These are phyloP conservation scores for Coffea humblotiana DNA, from an alignment of 305 asterid species.

Conservation along the genomic window DNA sequence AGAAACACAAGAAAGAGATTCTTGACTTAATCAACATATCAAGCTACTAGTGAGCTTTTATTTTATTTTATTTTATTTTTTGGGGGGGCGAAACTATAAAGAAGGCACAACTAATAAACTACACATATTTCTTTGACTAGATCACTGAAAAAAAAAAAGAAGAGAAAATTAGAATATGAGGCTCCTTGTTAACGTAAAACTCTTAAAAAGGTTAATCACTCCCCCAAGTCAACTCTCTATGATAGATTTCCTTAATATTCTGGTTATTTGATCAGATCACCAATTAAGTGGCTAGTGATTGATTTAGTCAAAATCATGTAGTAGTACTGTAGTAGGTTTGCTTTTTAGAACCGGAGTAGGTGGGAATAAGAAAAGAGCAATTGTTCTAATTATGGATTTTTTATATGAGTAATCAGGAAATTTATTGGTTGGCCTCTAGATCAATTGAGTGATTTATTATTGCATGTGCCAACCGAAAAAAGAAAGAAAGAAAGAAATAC, in stretches of 20 bases:
- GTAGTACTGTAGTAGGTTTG: neutral
- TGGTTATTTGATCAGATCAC: neutral
- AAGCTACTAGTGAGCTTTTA: neutral
- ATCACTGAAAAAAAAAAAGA: neutral
- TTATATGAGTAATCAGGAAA: too few species aligned
- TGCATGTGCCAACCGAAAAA: too few species aligned
- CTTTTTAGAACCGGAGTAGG: neutral
- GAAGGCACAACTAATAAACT: neutral
- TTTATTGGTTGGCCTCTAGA: too few species aligned
- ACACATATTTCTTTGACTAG: conserved; percentile 2
- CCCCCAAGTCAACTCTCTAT: neutral
- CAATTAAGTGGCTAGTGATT: neutral
- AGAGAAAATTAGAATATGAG: neutral
- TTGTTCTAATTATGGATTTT: neutral
- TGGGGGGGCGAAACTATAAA: neutral
- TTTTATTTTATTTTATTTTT: too few species aligned
- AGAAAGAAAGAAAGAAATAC: too few species aligned
- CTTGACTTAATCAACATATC: conserved; percentile 11
- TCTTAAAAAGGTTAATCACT: neutral
- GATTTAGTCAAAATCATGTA: neutral
- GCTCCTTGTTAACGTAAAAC: neutral
- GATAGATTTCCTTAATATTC: neutral
- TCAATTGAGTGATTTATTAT: too few species aligned
- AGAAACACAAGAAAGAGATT: neutral
- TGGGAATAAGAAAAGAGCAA: neutral